Evolutionary conservation across 352 stramenopile species (phyloP).

Genomic region (Globisporangium camurandrum): DNA sequence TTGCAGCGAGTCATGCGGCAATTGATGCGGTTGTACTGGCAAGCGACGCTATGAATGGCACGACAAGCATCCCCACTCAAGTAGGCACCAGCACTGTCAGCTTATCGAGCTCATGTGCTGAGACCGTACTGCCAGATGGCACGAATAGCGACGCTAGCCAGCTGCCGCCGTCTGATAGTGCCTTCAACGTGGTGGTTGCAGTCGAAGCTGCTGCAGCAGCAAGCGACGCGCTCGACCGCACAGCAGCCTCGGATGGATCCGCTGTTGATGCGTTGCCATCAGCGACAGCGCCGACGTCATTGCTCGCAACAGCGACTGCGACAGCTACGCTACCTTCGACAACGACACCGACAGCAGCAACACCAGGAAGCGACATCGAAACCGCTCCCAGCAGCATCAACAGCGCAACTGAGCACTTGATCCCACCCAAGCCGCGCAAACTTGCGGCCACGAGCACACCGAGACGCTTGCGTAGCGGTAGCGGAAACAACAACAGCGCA

Average conservation of each 20-base stretch:
- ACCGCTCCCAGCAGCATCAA: not conserved
- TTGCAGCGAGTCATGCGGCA: too few species aligned
- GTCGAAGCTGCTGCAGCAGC: not conserved
- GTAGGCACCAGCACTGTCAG: too few species aligned
- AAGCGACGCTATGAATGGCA: not conserved
- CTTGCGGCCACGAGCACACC: slow-evolving; percentile 12
- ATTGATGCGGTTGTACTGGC: not conserved
- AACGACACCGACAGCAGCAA: not conserved
- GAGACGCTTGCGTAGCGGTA: slow-evolving; percentile 41
- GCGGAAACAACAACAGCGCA: slow-evolving; percentile 37
- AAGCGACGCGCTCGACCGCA: not conserved
- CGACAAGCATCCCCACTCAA: too few species aligned
- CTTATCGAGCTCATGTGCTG: too few species aligned
- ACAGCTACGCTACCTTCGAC: not conserved
- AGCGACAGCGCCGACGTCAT: too few species aligned
- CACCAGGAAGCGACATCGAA: too few species aligned
- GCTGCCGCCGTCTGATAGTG: not conserved
- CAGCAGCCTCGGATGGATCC: not conserved
- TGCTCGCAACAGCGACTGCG: not conserved
- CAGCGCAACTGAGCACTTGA: slow-evolving; percentile 3
- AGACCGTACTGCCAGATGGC: not conserved
- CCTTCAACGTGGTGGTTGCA: not conserved
- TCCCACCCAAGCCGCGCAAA: slow-evolving; percentile 34
- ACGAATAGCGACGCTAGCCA: not conserved
- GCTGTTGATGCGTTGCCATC: not conserved